Evolutionary conservation across 1,284 basidiomycete genomes (phyloP).

Genomic region (Schizophyllum commune): DNA sequence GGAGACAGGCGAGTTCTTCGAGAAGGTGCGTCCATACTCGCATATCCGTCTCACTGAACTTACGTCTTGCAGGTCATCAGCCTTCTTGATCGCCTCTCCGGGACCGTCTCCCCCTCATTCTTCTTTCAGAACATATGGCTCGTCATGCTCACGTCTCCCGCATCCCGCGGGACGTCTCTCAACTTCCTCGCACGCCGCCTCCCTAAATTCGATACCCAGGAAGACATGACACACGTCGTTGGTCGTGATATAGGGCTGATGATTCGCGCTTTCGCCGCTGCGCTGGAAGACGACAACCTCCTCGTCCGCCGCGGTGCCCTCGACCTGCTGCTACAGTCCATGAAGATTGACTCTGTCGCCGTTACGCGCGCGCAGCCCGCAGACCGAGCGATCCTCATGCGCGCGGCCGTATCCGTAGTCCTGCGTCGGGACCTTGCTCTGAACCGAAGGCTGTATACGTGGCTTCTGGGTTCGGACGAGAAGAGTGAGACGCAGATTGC

Average conservation of each 20-base stretch:
- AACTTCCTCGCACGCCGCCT: constrained; percentile 82
- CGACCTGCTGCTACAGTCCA: constrained; percentile 71
- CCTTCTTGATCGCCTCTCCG: constrained; percentile 77
- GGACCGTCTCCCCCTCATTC: constrained; percentile 77
- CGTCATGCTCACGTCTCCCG: constrained; percentile 84
- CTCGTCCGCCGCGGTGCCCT: constrained; percentile 78
- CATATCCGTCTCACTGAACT: neutral
- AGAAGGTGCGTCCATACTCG: constrained; percentile 52
- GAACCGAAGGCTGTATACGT: constrained; percentile 88
- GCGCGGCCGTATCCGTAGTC: constrained; percentile 75
- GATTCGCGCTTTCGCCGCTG: constrained; percentile 85
- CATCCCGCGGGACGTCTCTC: constrained; percentile 79
- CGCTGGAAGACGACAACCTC: constrained; percentile 85
- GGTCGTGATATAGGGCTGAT: constrained; percentile 86
- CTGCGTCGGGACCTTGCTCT: constrained; percentile 89
- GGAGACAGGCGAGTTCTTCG: constrained; percentile 94
- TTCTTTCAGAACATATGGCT: constrained; percentile 97
- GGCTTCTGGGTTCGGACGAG: constrained; percentile 85
- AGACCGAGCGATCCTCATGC: constrained; percentile 73
- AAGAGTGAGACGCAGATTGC: constrained; percentile 62
- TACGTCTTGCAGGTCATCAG: constrained; percentile 55
- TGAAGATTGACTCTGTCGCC: constrained; percentile 66
- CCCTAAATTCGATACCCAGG: constrained; percentile 58
- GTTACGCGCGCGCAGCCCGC: constrained; percentile 57
- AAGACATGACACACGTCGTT: constrained; percentile 72